phyloP scores from a whole-genome alignment of 2,329 filamentous ascomycete species.

The Ophiostoma sp. region DNA sequence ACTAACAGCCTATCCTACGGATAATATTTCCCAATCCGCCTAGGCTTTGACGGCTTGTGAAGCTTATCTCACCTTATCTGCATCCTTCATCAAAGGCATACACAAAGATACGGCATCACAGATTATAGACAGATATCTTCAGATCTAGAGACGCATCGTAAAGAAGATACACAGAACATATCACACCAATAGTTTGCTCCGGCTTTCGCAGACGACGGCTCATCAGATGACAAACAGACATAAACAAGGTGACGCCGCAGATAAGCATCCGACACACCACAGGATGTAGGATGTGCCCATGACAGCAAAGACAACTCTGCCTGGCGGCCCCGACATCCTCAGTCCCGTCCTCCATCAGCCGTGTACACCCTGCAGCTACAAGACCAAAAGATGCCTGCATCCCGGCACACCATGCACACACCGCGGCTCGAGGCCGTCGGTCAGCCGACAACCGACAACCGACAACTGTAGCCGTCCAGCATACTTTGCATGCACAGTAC shows the following conservation, averaged over 20 bases:
- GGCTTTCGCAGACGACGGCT: neutral
- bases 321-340: constrained; percentile 1
- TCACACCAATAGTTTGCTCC: neutral
- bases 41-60: neutral
- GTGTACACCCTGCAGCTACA: neutral
- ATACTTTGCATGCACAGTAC: neutral
- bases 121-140: too few species aligned
- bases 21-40: constrained; percentile 10
- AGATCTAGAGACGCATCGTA: neutral
- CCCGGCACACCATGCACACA: neutral
- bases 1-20: neutral
- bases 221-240: neutral
- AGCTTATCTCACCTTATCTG: neutral
- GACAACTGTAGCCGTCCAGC: too few species aligned
- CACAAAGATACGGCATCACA: too few species aligned
- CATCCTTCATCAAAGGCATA: neutral
- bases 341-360: neutral
- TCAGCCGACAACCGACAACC: neutral
- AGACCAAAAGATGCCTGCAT: neutral
- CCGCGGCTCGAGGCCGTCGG: constrained; percentile 8
- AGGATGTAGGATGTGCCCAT: neutral
- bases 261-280: neutral
- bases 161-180: neutral
- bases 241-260: neutral
- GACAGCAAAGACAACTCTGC: neutral